Conservation (phyloP, 495 filamentous ascomycete species). For the Aspergillus asperescens region DNA sequence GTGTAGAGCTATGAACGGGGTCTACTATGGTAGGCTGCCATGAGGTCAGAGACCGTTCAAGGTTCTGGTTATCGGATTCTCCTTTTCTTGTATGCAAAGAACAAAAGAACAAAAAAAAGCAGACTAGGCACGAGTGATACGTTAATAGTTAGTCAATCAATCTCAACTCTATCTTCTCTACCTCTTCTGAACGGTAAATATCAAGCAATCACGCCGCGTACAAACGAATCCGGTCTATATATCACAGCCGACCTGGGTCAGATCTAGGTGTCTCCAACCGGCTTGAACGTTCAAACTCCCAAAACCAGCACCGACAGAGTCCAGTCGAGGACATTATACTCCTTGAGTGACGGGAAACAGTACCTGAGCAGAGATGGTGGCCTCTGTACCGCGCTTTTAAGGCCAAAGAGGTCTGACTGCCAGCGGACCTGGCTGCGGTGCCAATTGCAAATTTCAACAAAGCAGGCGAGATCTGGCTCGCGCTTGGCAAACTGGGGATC, state of each 20-base stretch:
- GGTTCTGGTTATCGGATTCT: too few relatives aligned
- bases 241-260: slow-evolving; percentile 10
- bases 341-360: slow-evolving; percentile 11
- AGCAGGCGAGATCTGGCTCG: slow-evolving; percentile 18
- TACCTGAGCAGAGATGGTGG: slow-evolving; percentile 16
- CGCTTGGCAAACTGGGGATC: slow-evolving; percentile 10
- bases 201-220: slow-evolving; percentile 16
- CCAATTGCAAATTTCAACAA: slow-evolving; percentile 14
- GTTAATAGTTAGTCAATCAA: too few relatives aligned
- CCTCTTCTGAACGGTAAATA: too few relatives aligned
- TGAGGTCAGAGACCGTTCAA: too few relatives aligned
- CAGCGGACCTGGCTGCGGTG: slow-evolving; percentile 9
- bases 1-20: too few relatives aligned
- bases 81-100: too few relatives aligned
- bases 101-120: too few relatives aligned
- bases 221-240: slow-evolving; percentile 20
- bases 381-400: slow-evolving; percentile 6
- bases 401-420: slow-evolving; percentile 12
- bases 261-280: slow-evolving; percentile 15
- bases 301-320: slow-evolving; percentile 17
- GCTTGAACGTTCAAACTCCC: slow-evolving; percentile 12
- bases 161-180: too few relatives aligned
- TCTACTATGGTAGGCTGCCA: too few relatives aligned
- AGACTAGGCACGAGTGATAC: too few relatives aligned
- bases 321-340: slow-evolving; percentile 16